Percentiles rank a stretch among this genome's conserved stretches.
phyloP scores from a whole-genome alignment of 108 stramenopile species.

The Conticribra weissflogii region DNA sequence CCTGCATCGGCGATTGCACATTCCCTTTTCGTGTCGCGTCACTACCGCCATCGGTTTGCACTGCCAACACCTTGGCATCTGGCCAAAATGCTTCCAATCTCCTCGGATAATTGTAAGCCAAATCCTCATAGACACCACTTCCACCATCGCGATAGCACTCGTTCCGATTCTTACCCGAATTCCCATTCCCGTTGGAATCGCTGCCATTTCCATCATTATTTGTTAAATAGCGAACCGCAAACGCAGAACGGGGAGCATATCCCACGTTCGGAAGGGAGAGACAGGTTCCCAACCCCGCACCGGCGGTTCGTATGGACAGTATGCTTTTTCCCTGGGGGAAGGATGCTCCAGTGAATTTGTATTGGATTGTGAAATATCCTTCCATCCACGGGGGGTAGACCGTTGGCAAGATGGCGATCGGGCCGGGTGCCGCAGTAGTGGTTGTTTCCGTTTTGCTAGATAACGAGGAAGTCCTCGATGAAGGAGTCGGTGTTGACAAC shows the following conservation, averaged over 20 bases:
- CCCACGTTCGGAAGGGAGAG: constrained; percentile 43
- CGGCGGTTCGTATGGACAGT: constrained; percentile 28
- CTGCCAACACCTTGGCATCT: constrained; percentile 29
- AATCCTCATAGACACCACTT: constrained; percentile 31
- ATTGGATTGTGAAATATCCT: constrained; percentile 31
- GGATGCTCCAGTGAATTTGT: constrained; percentile 42
- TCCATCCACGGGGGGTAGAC: constrained; percentile 38
- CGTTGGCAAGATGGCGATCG: constrained; percentile 3
- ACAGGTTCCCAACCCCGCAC: constrained; percentile 49
- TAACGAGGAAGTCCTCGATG: not conserved
- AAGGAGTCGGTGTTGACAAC: not conserved
- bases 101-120: constrained; percentile 42
- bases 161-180: too few relatives aligned
- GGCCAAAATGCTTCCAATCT: constrained; percentile 50
- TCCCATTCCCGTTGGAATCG: too few relatives aligned
- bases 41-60: constrained; percentile 6
- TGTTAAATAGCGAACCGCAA: constrained; percentile 5
- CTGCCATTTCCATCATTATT: not conserved
- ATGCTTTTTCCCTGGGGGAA: constrained; percentile 38
- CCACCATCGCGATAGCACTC: not conserved
- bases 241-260: constrained; percentile 34
- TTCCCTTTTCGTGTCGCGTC: not conserved
- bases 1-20: too few relatives aligned
- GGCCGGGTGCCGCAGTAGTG: not conserved
- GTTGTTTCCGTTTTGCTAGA: not conserved